Evolutionary conservation across 2,329 filamentous ascomycete species (phyloP).

Genomic region (Colletotrichum sp.): DNA sequence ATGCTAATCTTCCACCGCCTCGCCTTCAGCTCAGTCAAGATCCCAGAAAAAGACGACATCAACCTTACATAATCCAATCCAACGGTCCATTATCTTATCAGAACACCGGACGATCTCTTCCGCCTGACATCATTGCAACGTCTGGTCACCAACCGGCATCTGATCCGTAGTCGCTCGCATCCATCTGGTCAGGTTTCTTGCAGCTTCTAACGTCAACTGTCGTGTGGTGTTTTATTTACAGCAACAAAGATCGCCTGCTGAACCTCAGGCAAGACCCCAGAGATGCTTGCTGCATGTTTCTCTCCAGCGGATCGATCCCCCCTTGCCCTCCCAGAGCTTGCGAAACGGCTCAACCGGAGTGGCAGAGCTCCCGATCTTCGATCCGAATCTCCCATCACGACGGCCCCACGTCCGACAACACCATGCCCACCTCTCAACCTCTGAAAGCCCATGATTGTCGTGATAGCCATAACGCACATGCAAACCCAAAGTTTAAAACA

Average conservation of each 20-base stretch:
- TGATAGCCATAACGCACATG: not conserved
- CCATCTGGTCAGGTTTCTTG: not conserved
- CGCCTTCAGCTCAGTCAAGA: not conserved
- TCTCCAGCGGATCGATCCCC: not conserved
- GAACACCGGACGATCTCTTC: not conserved
- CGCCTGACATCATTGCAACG: slow-evolving; percentile 3
- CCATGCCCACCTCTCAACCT: not conserved
- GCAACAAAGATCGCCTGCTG: not conserved
- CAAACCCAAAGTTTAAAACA: not conserved
- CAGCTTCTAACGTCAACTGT: not conserved
- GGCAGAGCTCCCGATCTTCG: not conserved
- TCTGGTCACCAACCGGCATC: not conserved
- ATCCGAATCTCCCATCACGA: not conserved
- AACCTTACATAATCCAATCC: not conserved
- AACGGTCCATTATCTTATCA: not conserved
- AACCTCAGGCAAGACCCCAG: not conserved
- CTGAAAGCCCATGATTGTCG: not conserved
- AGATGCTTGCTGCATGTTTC: not conserved
- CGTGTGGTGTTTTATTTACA: not conserved
- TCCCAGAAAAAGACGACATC: not conserved
- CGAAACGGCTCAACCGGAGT: not conserved
- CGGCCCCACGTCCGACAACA: not conserved
- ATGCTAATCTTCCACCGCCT: not conserved
- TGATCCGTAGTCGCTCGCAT: not conserved
- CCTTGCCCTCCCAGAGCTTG: not conserved